These are phyloP conservation scores for Elaeagnus macrophylla DNA, from an alignment of 306 rosid species.

Conservation along the genomic window DNA sequence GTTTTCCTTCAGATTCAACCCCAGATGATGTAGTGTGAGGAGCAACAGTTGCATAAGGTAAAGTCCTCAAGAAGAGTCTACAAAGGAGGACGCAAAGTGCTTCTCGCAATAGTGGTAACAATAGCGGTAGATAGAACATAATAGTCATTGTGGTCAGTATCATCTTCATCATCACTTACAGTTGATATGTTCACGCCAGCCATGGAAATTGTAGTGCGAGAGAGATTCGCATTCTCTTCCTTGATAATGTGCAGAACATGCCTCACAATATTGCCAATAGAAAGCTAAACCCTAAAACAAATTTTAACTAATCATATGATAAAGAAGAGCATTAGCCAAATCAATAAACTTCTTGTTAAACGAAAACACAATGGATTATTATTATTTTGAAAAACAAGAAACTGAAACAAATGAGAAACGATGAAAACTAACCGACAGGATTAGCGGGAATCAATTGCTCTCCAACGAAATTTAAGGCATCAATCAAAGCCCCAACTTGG, in stretches of 20 bases:
- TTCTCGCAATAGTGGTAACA: conserved; percentile 94
- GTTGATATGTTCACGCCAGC: conserved; percentile 65
- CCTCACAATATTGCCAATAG: conserved; percentile 96
- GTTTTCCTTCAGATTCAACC: conserved; percentile 93
- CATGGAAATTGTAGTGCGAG: conserved; percentile 74
- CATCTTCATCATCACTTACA: conserved; percentile 88
- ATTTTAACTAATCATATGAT: conserved; percentile 6
- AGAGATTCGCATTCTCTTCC: conserved; percentile 88
- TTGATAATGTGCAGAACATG: conserved; percentile 90
- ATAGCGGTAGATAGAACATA: conserved; percentile 75
- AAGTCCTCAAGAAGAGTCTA: conserved; percentile 90
- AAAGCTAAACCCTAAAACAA: conserved; percentile 52
- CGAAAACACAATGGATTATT: neutral
- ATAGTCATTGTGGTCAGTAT: conserved; percentile 47
- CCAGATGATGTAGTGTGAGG: conserved; percentile 74
- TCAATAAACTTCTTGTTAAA: too few relatives aligned
- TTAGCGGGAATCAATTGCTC: conserved; percentile 89
- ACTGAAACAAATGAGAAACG: neutral
- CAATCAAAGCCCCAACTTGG: conserved; percentile 72
- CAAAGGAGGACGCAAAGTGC: conserved; percentile 91
- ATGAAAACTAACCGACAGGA: conserved; percentile 62
- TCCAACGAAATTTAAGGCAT: conserved; percentile 78
- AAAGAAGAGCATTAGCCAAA: neutral
- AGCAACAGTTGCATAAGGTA: conserved; percentile 45
- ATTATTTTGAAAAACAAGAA: neutral